Base-by-base conservation (phyloP, 2,329 filamentous ascomycete species). In the Cryphonectria naterciae region DNA sequence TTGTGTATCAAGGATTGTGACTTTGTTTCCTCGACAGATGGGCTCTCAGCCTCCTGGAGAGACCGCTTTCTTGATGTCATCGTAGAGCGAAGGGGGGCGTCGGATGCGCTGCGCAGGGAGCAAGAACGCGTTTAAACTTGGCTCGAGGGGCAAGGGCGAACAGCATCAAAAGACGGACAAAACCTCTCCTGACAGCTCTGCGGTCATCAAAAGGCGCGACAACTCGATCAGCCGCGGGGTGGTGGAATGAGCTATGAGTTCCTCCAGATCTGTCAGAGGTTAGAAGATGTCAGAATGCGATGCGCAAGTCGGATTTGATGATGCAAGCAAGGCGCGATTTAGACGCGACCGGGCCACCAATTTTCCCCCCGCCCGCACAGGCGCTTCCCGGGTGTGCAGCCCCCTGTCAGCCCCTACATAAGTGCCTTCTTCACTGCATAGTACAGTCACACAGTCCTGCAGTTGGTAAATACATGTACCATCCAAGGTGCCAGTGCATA, bases 1-100 rank as follows among this genome's bases (percentile, higher is more conserved):
- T 86, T 90, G 71, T 89, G 83, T 39, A 97, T 84, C 68, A 89
- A 76, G 4, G 82, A 79, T 1, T 76, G 75, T 71, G 81, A 78
- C 32, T 78, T 76, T 10, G 76, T 71, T 10, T 70, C 68, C 49
- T 75, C 67, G 22, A 46, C n/a, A 74, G 79, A 61, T 74, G 79
- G 74, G 73, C 77, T 72, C 65, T 83, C 82, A 74, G 80, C 79
- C 75, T 86, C 84, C 76, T 82, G 81, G 72, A 82, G 75, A 72
- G 83, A 79, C 77, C 85, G 82, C 80, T 87, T 87, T 76, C 85
- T 82, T 56, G 82, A 80, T 35, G 83, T 81, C 65, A 82, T 81
- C 83, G 85, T 86, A 70, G 61, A 63, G 52, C 43, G 68, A 46
- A 43, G 68, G 49, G 49, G 39, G 69, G 58, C 52, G 6, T 63